Evolutionary conservation across 2,329 filamentous ascomycete species (phyloP).

Genomic region (Ophioceras dolichostomum): DNA sequence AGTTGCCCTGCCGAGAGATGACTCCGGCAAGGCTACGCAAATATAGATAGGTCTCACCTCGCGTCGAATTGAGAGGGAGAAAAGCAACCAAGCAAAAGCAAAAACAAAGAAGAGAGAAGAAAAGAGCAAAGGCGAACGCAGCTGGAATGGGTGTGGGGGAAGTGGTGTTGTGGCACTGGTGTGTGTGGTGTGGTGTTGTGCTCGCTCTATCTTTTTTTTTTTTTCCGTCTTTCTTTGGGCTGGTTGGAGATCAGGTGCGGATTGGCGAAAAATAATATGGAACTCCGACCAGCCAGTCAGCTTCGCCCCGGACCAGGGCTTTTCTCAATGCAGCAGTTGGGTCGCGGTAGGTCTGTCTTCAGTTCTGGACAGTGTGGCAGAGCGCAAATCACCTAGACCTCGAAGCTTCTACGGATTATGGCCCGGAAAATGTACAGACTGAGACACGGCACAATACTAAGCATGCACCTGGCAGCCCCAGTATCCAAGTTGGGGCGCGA

Average conservation of each 20-base stretch:
- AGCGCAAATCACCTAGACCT: conserved; percentile 1
- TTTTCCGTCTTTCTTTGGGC: no score
- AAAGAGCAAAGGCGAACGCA: background rate
- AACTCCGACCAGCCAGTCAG: background rate
- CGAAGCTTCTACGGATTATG: background rate
- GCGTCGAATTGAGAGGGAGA: conserved; percentile 2
- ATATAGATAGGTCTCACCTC: conserved; percentile 5
- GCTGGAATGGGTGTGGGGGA: background rate
- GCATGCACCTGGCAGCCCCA: background rate
- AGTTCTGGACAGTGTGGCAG: no score
- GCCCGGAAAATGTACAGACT: background rate
- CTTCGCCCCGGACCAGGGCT: background rate
- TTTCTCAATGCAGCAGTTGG: conserved; percentile 1
- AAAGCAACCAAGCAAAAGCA: conserved; percentile 10
- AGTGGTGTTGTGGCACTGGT: background rate
- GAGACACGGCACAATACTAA: background rate
- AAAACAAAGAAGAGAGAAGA: conserved; percentile 5
- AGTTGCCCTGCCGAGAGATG: conserved; percentile 14
- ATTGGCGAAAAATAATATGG: background rate
- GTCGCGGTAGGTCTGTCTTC: background rate
- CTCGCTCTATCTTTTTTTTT: background rate
- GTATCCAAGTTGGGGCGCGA: background rate
- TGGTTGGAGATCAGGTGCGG: conserved; percentile 5
- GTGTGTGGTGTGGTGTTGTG: background rate
- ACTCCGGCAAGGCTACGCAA: conserved; percentile 14